Evolutionary conservation across 805 yeast species (phyloP), one percentile per base, ranked within the genome.

Genomic region (Torulaspora quercuum): DNA sequence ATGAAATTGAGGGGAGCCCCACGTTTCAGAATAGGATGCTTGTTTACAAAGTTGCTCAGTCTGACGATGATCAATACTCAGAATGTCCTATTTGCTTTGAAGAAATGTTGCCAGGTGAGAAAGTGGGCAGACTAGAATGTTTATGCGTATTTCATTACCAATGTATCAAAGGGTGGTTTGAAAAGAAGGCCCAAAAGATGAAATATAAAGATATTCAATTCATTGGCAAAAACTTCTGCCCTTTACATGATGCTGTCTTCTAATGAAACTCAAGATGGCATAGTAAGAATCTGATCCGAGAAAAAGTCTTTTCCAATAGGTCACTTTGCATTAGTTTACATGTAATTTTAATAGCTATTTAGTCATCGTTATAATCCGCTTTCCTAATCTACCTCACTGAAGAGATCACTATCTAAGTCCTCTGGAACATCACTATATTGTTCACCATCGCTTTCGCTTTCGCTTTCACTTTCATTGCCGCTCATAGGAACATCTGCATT

Each of bases 21-120:
- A 29, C 50, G 8, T 42, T 33, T 14, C 54, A 51, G 29, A 89
- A 89, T 57, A 72, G 95, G 42, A 89, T 92, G 97, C 67, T 92
- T 33, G 92, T 88, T 1, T 87, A 84, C 57, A 74, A 50, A 12
- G 48, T 70, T 2, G 62, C 68, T 2, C 30, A 42, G 9, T 45
- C 37, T 35, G 57, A 52, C 39, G 58, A 50, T 13, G 42, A 44
- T 10, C 68, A 67, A 11, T 78, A 70, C 21, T 76, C 76, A 32
- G 97, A 92, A 59, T 92, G 99, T 59, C 90, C 87, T 10, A 90
- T 92, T 15, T 92, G 99, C 55, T 76, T 90, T 44, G 98, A 92
- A 57, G 95, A 85, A 12, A 76, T 89, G 57, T 63, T 65, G 31
- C 85, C 89, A 0, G 95, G 95, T 2, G 92, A 88, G 37, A 82